These are phyloP conservation scores for Cercophora newfieldiana DNA, from an alignment of 495 filamentous ascomycete species.

Conservation along the genomic window DNA sequence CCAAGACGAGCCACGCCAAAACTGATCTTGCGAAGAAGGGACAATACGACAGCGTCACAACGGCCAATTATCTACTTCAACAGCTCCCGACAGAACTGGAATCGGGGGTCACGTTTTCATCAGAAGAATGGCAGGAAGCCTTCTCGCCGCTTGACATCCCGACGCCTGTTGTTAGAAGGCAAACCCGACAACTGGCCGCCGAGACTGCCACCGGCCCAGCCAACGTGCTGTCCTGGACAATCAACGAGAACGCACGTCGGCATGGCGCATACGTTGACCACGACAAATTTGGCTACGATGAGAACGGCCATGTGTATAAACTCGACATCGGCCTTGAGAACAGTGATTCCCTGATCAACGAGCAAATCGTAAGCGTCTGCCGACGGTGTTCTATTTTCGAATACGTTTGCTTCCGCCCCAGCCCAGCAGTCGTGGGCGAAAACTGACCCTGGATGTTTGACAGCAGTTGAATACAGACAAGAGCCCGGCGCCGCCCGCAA, in stretches of 20 bases:
- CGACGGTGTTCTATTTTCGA: background rate
- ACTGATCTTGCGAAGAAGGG: background rate
- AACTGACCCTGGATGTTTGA: background rate
- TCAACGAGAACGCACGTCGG: background rate
- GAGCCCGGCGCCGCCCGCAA: background rate
- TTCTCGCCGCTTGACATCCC: background rate
- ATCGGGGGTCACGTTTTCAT: background rate
- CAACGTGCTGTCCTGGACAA: background rate
- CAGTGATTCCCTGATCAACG: background rate
- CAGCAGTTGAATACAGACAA: background rate
- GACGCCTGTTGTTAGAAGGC: background rate
- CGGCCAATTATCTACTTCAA: background rate
- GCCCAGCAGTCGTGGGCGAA: background rate
- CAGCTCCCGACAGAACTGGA: background rate
- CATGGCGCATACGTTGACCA: conserved; percentile 3
- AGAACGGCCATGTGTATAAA: background rate
- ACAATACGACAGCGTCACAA: background rate
- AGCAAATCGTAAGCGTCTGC: background rate
- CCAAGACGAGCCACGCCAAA: background rate
- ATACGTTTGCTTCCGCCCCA: background rate
- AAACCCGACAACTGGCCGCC: background rate
- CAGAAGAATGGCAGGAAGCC: background rate
- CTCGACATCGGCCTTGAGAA: background rate
- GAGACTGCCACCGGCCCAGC: background rate
- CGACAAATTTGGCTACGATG: conserved; percentile 5